A percentile compares a stretch with the other conserved stretches of the same genome.
Evolutionary conservation across 345 rosid species (phyloP).

Genomic region (Moricandia moricandioides): DNA sequence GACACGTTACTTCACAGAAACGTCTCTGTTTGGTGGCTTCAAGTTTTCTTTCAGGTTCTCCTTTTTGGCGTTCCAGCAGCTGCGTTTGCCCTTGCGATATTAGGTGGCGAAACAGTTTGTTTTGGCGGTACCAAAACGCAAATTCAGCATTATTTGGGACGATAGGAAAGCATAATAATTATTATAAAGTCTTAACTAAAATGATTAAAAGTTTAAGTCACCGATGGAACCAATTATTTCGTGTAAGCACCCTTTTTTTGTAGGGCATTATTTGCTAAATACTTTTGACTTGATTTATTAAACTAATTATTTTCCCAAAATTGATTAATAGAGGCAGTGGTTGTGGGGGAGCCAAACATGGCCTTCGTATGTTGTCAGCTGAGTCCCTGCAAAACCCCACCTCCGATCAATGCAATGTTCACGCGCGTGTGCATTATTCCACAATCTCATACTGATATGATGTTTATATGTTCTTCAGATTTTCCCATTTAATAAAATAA

Average conservation of each 20-base stretch:
- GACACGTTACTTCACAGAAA: slow-evolving; percentile 26
- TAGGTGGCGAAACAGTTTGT: neutral
- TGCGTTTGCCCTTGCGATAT: neutral
- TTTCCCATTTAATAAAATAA: neutral
- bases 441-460: neutral
- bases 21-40: slow-evolving; percentile 30
- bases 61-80: no score
- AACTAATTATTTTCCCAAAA: neutral
- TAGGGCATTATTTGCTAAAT: neutral
- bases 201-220: neutral
- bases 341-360: slow-evolving; percentile 15
- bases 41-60: neutral
- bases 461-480: neutral
- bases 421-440: neutral
- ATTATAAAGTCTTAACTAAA: neutral
- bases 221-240: slow-evolving; percentile 2
- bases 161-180: neutral
- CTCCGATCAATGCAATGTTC: neutral
- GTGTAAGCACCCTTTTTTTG: neutral
- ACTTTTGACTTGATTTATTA: neutral
- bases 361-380: slow-evolving; percentile 9
- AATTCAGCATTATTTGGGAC: neutral
- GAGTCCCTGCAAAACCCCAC: neutral
- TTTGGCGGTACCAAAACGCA: neutral
- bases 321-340: neutral